Base-by-base conservation (phyloP, 495 filamentous ascomycete species). In the Penicillium arizonense region DNA sequence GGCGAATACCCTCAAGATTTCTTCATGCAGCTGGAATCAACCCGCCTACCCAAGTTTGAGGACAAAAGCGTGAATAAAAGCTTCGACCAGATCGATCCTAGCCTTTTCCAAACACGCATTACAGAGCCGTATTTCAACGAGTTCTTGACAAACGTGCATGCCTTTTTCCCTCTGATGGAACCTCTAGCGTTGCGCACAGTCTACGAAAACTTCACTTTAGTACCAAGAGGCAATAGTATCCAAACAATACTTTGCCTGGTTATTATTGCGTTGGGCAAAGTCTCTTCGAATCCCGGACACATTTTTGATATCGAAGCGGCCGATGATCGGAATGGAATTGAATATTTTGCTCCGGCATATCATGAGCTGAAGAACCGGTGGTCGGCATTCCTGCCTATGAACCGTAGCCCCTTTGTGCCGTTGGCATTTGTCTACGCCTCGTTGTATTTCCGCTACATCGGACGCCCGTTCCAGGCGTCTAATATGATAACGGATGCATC, bases 1-100 rank as follows among this genome's bases (percentile, higher is more conserved):
- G 59, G 59, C 13, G 51, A 55, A 23, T 62, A 62, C 34, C 47
- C 59, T 13, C 47, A 58, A 41, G 55, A 58, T 23, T 62, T 58
- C 32, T 62, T 62, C 14, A 33, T 50, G 32, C 47, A 42, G 2
- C 44, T 58, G 18, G 59, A 62, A 23, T 48, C 40, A 8, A 53
- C 50, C 30, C 59, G 59, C 39, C 43, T 33, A 12, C 39, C 55
- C 21, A 40, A 38, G 0, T 34, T 43, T 21, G 32, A 50, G 9
- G 16, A 11, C 14, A 11, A 28, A 13, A 38, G 28, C 16, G n/a
- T 26, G 13, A 28, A 38, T 0, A 28, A 43, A 16, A 14, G 20
- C 3, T 41, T 50, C 20, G 48, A 50, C 5, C 48, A 41, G 33
- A 50, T 50, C 10, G 48, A 35, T 7, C 9, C 7, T 11, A 23